Evolutionary conservation across 495 filamentous ascomycete genomes (phyloP).

Genomic region (Neurospora sp.): DNA sequence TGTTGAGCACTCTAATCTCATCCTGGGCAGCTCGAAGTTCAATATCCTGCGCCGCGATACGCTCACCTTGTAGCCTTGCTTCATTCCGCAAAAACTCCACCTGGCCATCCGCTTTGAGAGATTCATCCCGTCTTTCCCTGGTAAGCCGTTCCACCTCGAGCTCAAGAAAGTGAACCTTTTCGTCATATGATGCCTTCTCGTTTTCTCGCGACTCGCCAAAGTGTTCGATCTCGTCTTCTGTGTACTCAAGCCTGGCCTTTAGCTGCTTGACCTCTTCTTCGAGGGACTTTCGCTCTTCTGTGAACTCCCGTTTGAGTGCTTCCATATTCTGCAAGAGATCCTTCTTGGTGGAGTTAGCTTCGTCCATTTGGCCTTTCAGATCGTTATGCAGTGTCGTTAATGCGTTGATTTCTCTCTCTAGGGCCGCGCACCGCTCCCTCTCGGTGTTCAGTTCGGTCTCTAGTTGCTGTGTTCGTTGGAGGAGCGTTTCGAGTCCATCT

Average conservation of each 20-base stretch:
- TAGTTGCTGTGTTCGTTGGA: slow-evolving; percentile 57
- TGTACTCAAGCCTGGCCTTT: slow-evolving; percentile 68
- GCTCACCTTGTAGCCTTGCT: slow-evolving; percentile 43
- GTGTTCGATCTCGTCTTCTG: slow-evolving; percentile 83
- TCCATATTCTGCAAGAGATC: slow-evolving; percentile 94
- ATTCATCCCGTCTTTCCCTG: slow-evolving; percentile 46
- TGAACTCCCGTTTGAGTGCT: slow-evolving; percentile 78
- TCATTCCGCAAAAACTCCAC: slow-evolving; percentile 47
- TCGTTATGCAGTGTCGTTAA: slow-evolving; percentile 51
- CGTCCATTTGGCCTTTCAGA: slow-evolving; percentile 62
- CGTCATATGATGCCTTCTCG: slow-evolving; percentile 57
- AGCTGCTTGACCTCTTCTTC: slow-evolving; percentile 67
- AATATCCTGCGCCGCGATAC: slow-evolving; percentile 40
- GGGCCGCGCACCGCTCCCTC: slow-evolving; percentile 36
- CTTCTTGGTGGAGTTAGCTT: slow-evolving; percentile 81
- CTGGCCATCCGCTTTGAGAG: slow-evolving; percentile 45
- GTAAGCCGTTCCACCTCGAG: slow-evolving; percentile 54
- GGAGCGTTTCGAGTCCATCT: slow-evolving; percentile 27
- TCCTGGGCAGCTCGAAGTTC: slow-evolving; percentile 44
- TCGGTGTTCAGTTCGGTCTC: slow-evolving; percentile 65
- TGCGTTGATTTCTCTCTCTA: slow-evolving; percentile 52
- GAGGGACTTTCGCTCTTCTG: slow-evolving; percentile 68
- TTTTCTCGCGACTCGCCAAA: slow-evolving; percentile 74
- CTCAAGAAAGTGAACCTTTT: slow-evolving; percentile 57
- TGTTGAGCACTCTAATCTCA: slow-evolving; percentile 37